phyloP scores from a whole-genome alignment of 2,329 filamentous ascomycete genomes.

The Paracoccidioides brasiliensis region DNA sequence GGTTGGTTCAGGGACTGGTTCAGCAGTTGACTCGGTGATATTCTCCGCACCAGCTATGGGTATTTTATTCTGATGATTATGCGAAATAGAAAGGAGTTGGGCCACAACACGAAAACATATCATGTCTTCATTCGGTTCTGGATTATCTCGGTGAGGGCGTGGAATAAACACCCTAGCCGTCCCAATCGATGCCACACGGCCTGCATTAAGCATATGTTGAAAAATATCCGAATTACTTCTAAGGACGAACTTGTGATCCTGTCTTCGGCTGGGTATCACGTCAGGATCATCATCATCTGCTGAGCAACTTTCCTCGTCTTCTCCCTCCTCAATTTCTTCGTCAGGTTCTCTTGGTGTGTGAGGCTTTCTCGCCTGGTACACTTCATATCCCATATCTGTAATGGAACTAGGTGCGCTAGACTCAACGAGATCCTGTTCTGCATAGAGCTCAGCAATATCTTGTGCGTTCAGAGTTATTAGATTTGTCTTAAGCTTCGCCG shows the following conservation, averaged over 20 bases:
- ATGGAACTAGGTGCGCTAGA: constrained; percentile 23
- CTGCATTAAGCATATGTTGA: constrained; percentile 5
- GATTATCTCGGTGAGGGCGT: constrained; percentile 2
- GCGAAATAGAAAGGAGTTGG: constrained; percentile 21
- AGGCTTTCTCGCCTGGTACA: constrained; percentile 29
- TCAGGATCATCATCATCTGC: constrained; percentile 21
- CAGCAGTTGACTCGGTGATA: constrained; percentile 5
- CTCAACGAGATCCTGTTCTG: constrained; percentile 29
- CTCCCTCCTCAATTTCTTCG: constrained; percentile 34
- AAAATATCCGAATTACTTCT: constrained; percentile 6
- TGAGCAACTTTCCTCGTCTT: constrained; percentile 26
- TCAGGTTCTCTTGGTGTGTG: constrained; percentile 26
- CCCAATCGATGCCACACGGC: constrained; percentile 8
- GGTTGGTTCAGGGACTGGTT: constrained; percentile 9
- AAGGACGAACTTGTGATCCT: constrained; percentile 7
- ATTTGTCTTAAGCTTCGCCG: constrained; percentile 40
- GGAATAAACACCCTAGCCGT: constrained; percentile 10
- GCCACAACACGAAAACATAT: constrained; percentile 24
- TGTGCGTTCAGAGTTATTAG: constrained; percentile 33
- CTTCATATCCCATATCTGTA: constrained; percentile 41
- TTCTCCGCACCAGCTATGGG: neutral
- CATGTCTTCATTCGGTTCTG: constrained; percentile 16
- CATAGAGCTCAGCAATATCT: constrained; percentile 32
- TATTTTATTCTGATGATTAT: constrained; percentile 5
- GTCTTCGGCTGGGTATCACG: constrained; percentile 11